phyloP scores from a whole-genome alignment of 495 filamentous ascomycete genomes.

The Aspergillus sclerotioniger region DNA sequence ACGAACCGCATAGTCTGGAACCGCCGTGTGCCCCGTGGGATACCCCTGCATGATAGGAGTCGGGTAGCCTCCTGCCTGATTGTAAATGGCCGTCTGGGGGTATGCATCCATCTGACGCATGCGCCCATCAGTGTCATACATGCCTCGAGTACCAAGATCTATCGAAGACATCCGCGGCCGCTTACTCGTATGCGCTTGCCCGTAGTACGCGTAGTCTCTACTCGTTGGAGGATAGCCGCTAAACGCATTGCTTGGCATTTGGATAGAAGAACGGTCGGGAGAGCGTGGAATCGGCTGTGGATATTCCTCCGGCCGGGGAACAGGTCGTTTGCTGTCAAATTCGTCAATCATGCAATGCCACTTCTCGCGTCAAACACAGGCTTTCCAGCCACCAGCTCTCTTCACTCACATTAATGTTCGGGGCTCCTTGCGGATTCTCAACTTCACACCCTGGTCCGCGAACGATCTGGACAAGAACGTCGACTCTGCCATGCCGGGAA shows the following conservation, averaged over 20 bases:
- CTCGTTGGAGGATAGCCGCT: constrained; percentile 36
- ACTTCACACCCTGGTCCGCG: constrained; percentile 88
- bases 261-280: constrained; percentile 42
- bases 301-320: constrained; percentile 40
- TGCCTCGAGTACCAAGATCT: constrained; percentile 39
- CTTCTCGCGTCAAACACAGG: neutral
- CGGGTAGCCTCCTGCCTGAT: constrained; percentile 38
- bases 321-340: constrained; percentile 40
- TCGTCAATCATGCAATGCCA: neutral
- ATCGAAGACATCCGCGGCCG: constrained; percentile 42
- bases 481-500: constrained; percentile 84
- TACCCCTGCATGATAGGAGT: constrained; percentile 39
- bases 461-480: constrained; percentile 91
- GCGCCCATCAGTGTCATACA: constrained; percentile 42
- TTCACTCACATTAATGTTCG: constrained; percentile 54
- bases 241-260: constrained; percentile 34
- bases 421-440: constrained; percentile 85
- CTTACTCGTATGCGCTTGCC: constrained; percentile 31
- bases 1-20: constrained; percentile 47
- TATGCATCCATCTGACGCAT: constrained; percentile 46
- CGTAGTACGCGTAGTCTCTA: constrained; percentile 41
- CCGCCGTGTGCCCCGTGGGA: constrained; percentile 35
- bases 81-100: constrained; percentile 40
- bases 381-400: neutral
- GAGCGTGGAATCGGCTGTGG: constrained; percentile 38